These are phyloP conservation scores for Pleurostoma richardsiae DNA, from an alignment of 2,329 filamentous ascomycete genomes.

Conservation along the genomic window DNA sequence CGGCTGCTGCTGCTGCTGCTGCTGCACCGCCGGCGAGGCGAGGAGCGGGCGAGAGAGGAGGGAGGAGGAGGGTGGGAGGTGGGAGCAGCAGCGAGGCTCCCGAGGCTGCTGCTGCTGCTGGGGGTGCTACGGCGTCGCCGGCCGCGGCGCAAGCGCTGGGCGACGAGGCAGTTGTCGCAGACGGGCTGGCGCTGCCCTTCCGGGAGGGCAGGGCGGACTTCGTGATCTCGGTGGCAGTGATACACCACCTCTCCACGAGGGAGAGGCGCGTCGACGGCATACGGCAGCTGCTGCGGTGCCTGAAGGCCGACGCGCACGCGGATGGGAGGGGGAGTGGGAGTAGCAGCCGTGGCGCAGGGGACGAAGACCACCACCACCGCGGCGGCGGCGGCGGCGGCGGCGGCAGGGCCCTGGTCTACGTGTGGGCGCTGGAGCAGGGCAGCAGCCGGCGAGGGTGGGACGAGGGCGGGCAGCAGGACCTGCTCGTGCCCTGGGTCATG, in stretches of 20 bases:
- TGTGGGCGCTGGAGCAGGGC: slow-evolving; percentile 94
- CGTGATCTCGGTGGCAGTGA: slow-evolving; percentile 86
- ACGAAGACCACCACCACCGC: neutral
- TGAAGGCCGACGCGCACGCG: slow-evolving; percentile 30
- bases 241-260: slow-evolving; percentile 85
- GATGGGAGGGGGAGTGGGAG: neutral
- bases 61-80: slow-evolving; percentile 9
- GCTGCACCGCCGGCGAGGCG: slow-evolving; percentile 4
- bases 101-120: neutral
- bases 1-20: neutral
- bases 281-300: slow-evolving; percentile 60
- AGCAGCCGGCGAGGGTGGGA: slow-evolving; percentile 85
- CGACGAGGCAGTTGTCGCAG: slow-evolving; percentile 71
- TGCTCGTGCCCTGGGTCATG: slow-evolving; percentile 94
- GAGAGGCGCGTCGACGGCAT: slow-evolving; percentile 70
- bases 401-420: slow-evolving; percentile 76
- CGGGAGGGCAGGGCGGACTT: slow-evolving; percentile 62
- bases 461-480: slow-evolving; percentile 76
- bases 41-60: neutral
- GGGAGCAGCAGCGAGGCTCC: slow-evolving; percentile 1
- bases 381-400: slow-evolving; percentile 15
- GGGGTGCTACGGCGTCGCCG: neutral
- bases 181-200: slow-evolving; percentile 80
- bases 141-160: slow-evolving; percentile 15
- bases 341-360: neutral